These are phyloP conservation scores for Sporothrix euskadiensis DNA, from an alignment of 2,329 filamentous ascomycete species.

Conservation along the genomic window DNA sequence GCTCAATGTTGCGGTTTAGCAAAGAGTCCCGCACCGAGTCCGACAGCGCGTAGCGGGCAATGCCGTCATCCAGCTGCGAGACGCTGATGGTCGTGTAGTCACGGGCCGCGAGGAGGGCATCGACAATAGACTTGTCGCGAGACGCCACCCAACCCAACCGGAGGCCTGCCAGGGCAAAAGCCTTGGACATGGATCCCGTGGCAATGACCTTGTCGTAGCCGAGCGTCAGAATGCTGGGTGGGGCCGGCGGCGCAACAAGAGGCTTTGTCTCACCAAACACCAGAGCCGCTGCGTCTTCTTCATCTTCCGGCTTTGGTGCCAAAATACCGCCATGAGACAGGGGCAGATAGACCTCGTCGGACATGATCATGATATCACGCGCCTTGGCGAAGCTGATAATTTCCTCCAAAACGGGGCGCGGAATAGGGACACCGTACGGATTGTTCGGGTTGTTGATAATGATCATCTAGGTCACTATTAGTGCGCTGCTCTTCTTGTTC, in stretches of 20 bases:
- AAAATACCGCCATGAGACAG: constrained; percentile 65
- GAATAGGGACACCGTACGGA: constrained; percentile 72
- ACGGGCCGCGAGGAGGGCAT: constrained; percentile 62
- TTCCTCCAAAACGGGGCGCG: constrained; percentile 58
- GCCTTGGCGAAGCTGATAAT: constrained; percentile 65
- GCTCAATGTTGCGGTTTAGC: constrained; percentile 57
- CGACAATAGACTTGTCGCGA: constrained; percentile 61
- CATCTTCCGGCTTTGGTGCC: constrained; percentile 43
- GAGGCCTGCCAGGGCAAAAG: constrained; percentile 79
- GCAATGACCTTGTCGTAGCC: constrained; percentile 70
- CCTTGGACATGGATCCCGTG: constrained; percentile 82
- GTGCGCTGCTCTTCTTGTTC: background rate
- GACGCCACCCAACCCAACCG: constrained; percentile 81
- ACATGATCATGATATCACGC: constrained; percentile 66
- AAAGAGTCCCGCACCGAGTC: constrained; percentile 42
- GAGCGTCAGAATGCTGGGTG: constrained; percentile 68
- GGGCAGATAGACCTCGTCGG: constrained; percentile 82
- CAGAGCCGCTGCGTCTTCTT: constrained; percentile 35
- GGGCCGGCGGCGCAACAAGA: constrained; percentile 43
- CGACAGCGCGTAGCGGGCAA: constrained; percentile 74
- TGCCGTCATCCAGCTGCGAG: constrained; percentile 75
- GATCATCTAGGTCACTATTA: constrained; percentile 45
- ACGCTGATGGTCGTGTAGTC: constrained; percentile 88
- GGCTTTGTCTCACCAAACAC: background rate
- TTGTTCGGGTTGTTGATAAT: constrained; percentile 75